Conservation (phyloP, 2,329 filamentous ascomycete species). For the Coniochaeta sp. region DNA sequence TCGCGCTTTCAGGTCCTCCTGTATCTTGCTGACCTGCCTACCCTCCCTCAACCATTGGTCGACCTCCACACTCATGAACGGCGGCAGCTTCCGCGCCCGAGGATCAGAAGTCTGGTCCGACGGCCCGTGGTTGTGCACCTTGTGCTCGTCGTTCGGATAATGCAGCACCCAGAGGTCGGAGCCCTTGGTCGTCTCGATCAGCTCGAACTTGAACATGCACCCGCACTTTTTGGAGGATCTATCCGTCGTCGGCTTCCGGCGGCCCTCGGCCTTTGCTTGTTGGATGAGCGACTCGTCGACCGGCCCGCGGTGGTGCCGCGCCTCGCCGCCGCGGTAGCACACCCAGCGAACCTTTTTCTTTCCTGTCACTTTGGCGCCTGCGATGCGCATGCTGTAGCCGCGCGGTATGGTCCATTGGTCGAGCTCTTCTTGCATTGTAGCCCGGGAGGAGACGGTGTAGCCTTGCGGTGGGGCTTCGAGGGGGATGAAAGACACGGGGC, state of each 20-base stretch:
- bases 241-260: slow-evolving; percentile 24
- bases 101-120: slow-evolving; percentile 26
- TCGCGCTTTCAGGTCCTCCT: slow-evolving; percentile 23
- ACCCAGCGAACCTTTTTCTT: slow-evolving; percentile 29
- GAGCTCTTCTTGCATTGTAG: slow-evolving; percentile 26
- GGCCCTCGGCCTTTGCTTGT: slow-evolving; percentile 18
- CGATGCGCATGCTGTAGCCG: slow-evolving; percentile 30
- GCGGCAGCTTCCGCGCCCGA: slow-evolving; percentile 24
- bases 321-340: slow-evolving; percentile 27
- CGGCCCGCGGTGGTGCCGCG: slow-evolving; percentile 20
- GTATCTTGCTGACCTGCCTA: slow-evolving; percentile 24
- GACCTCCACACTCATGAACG: slow-evolving; percentile 21
- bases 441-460: slow-evolving; percentile 22
- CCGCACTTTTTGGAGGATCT: slow-evolving; percentile 27
- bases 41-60: slow-evolving; percentile 23
- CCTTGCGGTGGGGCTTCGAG: slow-evolving; percentile 25
- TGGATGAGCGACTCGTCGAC: slow-evolving; percentile 14
- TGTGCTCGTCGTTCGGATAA: slow-evolving; percentile 26
- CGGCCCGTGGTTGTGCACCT: slow-evolving; percentile 25
- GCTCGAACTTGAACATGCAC: slow-evolving; percentile 27
- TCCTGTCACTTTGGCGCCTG: slow-evolving; percentile 26
- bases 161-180: slow-evolving; percentile 27
- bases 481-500: slow-evolving; percentile 9
- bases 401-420: slow-evolving; percentile 26
- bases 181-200: slow-evolving; percentile 24